A percentile compares a stretch with the other conserved stretches of the same genome.
phyloP scores from a whole-genome alignment of 2,329 filamentous ascomycete genomes.

The Thelonectria olida region DNA sequence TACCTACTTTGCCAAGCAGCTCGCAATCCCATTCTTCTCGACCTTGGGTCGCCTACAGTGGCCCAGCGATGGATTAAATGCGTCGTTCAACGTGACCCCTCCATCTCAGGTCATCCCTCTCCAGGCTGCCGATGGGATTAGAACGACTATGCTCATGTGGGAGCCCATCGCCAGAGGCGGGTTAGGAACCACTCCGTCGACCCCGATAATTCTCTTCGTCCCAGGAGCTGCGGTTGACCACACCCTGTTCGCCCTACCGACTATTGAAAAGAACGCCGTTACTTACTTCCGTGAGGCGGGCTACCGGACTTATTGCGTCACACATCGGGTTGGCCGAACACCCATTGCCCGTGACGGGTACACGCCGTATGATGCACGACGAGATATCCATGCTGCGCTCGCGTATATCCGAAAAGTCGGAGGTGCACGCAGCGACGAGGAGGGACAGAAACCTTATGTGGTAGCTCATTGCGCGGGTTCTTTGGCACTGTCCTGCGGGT shows the following conservation, averaged over 20 bases:
- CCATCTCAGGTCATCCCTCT: slow-evolving; percentile 55
- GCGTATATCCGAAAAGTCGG: slow-evolving; percentile 58
- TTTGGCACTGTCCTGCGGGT: slow-evolving; percentile 64
- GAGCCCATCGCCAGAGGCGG: slow-evolving; percentile 52
- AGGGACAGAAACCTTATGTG: slow-evolving; percentile 57
- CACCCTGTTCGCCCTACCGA: slow-evolving; percentile 69
- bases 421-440: slow-evolving; percentile 23
- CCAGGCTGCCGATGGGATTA: slow-evolving; percentile 60
- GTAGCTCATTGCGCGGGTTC: slow-evolving; percentile 72
- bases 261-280: slow-evolving; percentile 68
- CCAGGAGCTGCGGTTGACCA: slow-evolving; percentile 72
- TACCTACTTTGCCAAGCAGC: slow-evolving; percentile 18
- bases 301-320: slow-evolving; percentile 66
- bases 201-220: slow-evolving; percentile 61
- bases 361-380: slow-evolving; percentile 68
- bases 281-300: slow-evolving; percentile 69
- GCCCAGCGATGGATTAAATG: slow-evolving; percentile 19
- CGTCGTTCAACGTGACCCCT: slow-evolving; percentile 15
- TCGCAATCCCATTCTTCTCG: slow-evolving; percentile 28
- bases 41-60: slow-evolving; percentile 30
- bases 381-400: slow-evolving; percentile 66
- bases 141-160: slow-evolving; percentile 65
- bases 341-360: slow-evolving; percentile 61
- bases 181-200: neutral
- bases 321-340: slow-evolving; percentile 66